Conservation (phyloP, 805 yeast genomes). For the Cyberlindnera bimundalis region DNA sequence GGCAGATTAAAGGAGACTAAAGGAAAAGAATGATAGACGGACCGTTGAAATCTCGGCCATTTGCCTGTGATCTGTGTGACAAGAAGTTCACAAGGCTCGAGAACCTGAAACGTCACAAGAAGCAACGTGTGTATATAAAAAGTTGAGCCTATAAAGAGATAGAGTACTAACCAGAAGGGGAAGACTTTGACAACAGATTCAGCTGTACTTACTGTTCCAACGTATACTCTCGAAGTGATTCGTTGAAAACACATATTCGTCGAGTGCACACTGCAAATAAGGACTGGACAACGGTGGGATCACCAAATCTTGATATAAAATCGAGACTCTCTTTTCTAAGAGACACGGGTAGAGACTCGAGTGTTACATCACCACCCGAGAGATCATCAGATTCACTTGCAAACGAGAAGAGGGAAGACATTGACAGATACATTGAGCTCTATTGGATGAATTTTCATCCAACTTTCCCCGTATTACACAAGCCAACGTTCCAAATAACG, state of each 20-base stretch:
- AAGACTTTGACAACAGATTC: slow-evolving; percentile 1
- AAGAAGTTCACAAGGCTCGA: slow-evolving; percentile 1
- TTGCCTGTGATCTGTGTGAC: neutral
- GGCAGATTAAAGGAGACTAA: too few relatives aligned
- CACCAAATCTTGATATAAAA: neutral
- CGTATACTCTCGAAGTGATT: slow-evolving; percentile 1
- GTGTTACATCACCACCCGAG: too few relatives aligned
- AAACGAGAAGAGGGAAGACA: neutral
- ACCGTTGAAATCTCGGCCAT: neutral
- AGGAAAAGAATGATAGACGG: too few relatives aligned
- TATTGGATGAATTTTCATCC: neutral
- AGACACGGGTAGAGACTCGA: neutral
- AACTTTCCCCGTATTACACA: neutral
- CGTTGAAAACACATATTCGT: neutral
- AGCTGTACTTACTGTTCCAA: neutral
- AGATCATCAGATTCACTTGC: too few relatives aligned
- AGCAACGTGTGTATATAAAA: neutral
- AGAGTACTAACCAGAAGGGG: too few relatives aligned
- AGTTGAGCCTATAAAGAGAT: neutral
- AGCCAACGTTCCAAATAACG: neutral
- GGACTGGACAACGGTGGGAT: neutral
- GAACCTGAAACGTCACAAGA: slow-evolving; percentile 1
- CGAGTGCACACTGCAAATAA: neutral
- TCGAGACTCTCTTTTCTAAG: neutral
- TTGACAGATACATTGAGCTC: neutral